Conservation (phyloP, 1,139 yeast genomes). For the Yamadazyma trypodendri region DNA sequence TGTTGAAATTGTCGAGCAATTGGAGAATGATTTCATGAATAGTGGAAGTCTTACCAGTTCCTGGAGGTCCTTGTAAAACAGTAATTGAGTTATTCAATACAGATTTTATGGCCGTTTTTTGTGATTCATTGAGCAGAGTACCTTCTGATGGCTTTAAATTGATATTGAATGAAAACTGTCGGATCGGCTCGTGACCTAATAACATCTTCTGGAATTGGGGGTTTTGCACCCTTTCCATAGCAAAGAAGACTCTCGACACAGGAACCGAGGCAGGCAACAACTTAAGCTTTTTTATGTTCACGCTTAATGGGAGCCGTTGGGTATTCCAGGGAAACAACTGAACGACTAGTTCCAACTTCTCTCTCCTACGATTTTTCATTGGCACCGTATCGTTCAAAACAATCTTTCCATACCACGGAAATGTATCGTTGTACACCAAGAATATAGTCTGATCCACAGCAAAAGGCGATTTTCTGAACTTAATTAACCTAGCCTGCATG, state of each 20-base stretch:
- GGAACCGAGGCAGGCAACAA: conserved; percentile 65
- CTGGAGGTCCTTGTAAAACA: conserved; percentile 67
- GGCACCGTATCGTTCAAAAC: conserved; percentile 43
- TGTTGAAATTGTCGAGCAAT: conserved; percentile 51
- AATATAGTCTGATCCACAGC: conserved; percentile 46
- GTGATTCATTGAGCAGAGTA: conserved; percentile 56
- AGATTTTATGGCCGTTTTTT: conserved; percentile 65
- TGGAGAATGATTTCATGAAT: conserved; percentile 67
- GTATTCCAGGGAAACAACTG: conserved; percentile 59
- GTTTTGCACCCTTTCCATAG: conserved; percentile 61
- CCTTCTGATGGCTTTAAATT: conserved; percentile 48
- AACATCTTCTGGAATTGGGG: conserved; percentile 57
- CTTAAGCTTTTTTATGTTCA: conserved; percentile 40
- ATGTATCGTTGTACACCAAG: conserved; percentile 37
- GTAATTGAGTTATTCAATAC: conserved; percentile 67
- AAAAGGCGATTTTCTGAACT: conserved; percentile 48
- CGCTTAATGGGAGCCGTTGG: conserved; percentile 45
- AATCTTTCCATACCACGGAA: conserved; percentile 43
- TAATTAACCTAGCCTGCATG: conserved; percentile 40
- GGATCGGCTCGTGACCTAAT: conserved; percentile 60
- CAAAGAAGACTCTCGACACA: conserved; percentile 58
- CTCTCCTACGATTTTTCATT: conserved; percentile 17
- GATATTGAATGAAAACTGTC: conserved; percentile 57
- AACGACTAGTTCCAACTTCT: conserved; percentile 44
- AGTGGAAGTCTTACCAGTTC: conserved; percentile 67